Conservation (phyloP, 2,329 filamentous ascomycete genomes). For the Stylonectria norvegica region DNA sequence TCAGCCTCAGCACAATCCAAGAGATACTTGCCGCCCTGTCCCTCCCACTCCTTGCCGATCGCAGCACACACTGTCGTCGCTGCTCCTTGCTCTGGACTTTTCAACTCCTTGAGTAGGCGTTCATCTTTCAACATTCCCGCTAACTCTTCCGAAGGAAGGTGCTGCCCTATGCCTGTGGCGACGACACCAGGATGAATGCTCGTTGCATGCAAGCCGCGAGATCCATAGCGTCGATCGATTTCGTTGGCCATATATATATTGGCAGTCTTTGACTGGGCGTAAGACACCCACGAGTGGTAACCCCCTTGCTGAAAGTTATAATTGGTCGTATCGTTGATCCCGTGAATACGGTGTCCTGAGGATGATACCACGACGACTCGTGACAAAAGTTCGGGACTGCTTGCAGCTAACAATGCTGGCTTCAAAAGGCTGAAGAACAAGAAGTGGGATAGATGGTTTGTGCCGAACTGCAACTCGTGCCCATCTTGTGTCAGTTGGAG, state of each 20-base stretch:
- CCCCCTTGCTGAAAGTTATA: slow-evolving; percentile 25
- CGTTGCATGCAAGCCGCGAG: slow-evolving; percentile 37
- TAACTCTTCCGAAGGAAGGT: neutral
- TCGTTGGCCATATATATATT: slow-evolving; percentile 48
- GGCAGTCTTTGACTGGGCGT: slow-evolving; percentile 47
- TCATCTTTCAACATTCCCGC: neutral
- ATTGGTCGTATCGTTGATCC: slow-evolving; percentile 35
- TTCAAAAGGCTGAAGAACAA: slow-evolving; percentile 49
- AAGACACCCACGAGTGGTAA: slow-evolving; percentile 36
- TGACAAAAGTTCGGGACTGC: slow-evolving; percentile 37
- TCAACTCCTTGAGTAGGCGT: neutral
- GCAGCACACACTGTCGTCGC: slow-evolving; percentile 22
- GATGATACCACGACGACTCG: slow-evolving; percentile 45
- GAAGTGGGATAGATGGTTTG: slow-evolving; percentile 53
- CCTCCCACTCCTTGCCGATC: slow-evolving; percentile 17
- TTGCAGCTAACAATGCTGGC: slow-evolving; percentile 36
- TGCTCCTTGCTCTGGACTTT: slow-evolving; percentile 18
- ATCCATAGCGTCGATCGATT: slow-evolving; percentile 45
- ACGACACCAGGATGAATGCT: neutral
- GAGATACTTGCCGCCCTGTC: slow-evolving; percentile 16
- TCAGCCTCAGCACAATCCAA: slow-evolving; percentile 10
- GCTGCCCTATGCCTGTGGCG: slow-evolving; percentile 1
- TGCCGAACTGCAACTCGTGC: slow-evolving; percentile 44
- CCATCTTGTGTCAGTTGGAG: slow-evolving; percentile 16
- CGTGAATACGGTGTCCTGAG: slow-evolving; percentile 34